These are phyloP conservation scores for Solanum appendiculatum DNA, from an alignment of 257 asterid species.

Conservation along the genomic window DNA sequence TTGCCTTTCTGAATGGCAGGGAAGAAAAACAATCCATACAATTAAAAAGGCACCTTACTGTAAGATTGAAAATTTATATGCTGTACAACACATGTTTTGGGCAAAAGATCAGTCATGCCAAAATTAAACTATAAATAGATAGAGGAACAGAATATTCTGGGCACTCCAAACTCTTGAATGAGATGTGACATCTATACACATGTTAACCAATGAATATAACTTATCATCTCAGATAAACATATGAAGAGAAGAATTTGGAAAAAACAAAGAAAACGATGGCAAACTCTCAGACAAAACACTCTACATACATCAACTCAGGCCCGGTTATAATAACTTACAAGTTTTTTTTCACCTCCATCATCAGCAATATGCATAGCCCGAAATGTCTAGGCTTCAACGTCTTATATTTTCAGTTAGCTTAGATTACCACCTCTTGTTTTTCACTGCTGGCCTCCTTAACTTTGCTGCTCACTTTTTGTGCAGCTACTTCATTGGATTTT, in stretches of 20 bases:
- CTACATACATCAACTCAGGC: background rate
- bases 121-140: background rate
- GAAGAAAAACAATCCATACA: background rate
- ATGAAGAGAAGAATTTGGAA: background rate
- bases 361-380: background rate
- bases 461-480: constrained; percentile 23
- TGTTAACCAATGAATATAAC: background rate
- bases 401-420: background rate
- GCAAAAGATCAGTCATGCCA: background rate
- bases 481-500: constrained; percentile 25
- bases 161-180: background rate
- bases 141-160: background rate
- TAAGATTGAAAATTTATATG: background rate
- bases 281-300: background rate
- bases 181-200: background rate
- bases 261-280: background rate
- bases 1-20: background rate
- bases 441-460: constrained; percentile 4
- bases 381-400: background rate
- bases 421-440: background rate
- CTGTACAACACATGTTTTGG: background rate
- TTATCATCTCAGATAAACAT: background rate
- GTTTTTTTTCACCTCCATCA: background rate
- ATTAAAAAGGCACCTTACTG: background rate
- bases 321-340: background rate